phyloP scores from a whole-genome alignment of 2,329 filamentous ascomycete genomes.

The Mariannaea sp. region DNA sequence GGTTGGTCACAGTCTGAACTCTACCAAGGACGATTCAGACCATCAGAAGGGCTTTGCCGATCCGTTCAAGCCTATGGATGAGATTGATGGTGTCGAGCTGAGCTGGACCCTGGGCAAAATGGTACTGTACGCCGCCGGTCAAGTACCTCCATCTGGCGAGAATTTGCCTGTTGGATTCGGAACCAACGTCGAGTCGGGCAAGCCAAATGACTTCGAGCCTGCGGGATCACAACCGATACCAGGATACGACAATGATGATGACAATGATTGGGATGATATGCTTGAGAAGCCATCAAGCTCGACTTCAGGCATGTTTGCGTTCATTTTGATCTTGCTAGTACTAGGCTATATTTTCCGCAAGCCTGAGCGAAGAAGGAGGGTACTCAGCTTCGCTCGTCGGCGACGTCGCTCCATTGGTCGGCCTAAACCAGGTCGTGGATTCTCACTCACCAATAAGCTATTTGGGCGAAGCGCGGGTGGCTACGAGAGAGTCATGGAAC shows the following conservation, averaged over 20 bases:
- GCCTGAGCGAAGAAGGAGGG: slow-evolving; percentile 66
- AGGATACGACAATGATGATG: slow-evolving; percentile 49
- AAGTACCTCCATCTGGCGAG: slow-evolving; percentile 69
- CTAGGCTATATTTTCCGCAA: slow-evolving; percentile 77
- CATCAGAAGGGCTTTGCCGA: slow-evolving; percentile 74
- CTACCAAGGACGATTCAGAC: slow-evolving; percentile 71
- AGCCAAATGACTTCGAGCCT: slow-evolving; percentile 81
- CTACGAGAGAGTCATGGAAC: slow-evolving; percentile 87
- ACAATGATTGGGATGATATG: slow-evolving; percentile 65
- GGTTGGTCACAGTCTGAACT: slow-evolving; percentile 65
- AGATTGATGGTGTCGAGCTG: slow-evolving; percentile 88
- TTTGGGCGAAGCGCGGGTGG: slow-evolving; percentile 62
- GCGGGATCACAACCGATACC: slow-evolving; percentile 63
- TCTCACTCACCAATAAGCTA: slow-evolving; percentile 65
- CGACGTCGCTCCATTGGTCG: slow-evolving; percentile 34
- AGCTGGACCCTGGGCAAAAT: slow-evolving; percentile 98
- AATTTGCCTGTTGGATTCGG: slow-evolving; percentile 86
- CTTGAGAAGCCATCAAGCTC: slow-evolving; percentile 72
- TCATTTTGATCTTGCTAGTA: slow-evolving; percentile 73
- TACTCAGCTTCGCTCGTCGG: slow-evolving; percentile 38
- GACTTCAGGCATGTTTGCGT: slow-evolving; percentile 75
- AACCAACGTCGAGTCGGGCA: slow-evolving; percentile 70
- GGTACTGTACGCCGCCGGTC: slow-evolving; percentile 89
- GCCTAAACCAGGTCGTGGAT: slow-evolving; percentile 53
- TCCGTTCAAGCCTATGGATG: slow-evolving; percentile 90